Evolutionary conservation across 495 filamentous ascomycete genomes (phyloP), one percentile per base, ranked within the genome.

Genomic region (Aspergillus conjunctus): DNA sequence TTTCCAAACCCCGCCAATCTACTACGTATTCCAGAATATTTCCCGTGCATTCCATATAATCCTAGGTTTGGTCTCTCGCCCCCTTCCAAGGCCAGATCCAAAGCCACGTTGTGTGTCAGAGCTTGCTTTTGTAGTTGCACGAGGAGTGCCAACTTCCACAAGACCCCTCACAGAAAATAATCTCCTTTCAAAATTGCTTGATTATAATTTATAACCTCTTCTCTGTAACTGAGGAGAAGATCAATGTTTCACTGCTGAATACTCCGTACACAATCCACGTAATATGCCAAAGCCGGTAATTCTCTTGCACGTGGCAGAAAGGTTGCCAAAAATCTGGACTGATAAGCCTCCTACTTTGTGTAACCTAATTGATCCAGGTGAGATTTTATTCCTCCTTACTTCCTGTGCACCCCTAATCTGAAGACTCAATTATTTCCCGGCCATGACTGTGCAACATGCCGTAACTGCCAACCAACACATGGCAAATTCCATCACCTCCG

Each of bases 291-390:
- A 20, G 43, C 33, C 11, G 54, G 34, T 37, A 12, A 17, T 60
- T 54, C 15, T 12, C n/a, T 34, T 44, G 53, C 59, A 62, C 59
- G 59, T 62, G 59, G 59, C 53, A 33, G 43, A 37, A 11, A 18
- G 22, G 30, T 50, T 50, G 43, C 32, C 43, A 45, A 33, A 56
- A 44, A 33, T 21, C 50, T 10, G 5, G 12, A 5, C 55, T 59
- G 37, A 59, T 53, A 53, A 59, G 57, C 57, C 37, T 44, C 44
- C 46, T 8, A 32, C 8, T 51, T 33, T 44, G 59, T 62, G 59
- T 62, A 62, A 62, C 59, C 33, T 56, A 62, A 57, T 45, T 62
- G 59, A 62, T 62, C 59, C 59, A 62, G 59, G 22, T 39, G 51
- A 21, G 21, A 46, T n/a, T 30, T 12, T 30, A 31, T 32, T 46